Evolutionary conservation across 2,329 filamentous ascomycete species (phyloP).

Genomic region (Fusarium zealandicum): DNA sequence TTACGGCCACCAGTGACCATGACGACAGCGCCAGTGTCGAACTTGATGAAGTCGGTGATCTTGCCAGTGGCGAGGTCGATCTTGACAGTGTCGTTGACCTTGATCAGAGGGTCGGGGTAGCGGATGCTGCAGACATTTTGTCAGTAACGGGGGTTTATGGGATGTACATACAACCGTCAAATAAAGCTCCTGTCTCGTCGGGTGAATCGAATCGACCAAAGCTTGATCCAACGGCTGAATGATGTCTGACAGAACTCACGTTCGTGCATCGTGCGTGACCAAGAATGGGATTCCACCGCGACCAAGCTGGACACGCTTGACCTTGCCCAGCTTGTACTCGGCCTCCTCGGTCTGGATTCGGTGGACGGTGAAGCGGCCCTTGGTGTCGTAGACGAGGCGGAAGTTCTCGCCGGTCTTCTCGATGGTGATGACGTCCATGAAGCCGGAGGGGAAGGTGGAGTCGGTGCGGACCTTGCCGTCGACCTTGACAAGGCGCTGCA

Average conservation of each 20-base stretch:
- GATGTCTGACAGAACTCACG: conserved; percentile 98
- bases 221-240: conserved; percentile 99
- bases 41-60: conserved; percentile 97
- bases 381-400: conserved; percentile 99
- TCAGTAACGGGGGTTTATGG: conserved; percentile 50
- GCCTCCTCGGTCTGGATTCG: conserved; percentile 98
- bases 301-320: conserved; percentile 99
- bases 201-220: conserved; percentile 74
- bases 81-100: conserved; percentile 99
- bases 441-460: conserved; percentile 94
- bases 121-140: conserved; percentile 75
- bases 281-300: conserved; percentile 99
- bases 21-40: conserved; percentile 96
- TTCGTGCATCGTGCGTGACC: conserved; percentile 99
- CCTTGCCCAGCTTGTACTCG: conserved; percentile 99
- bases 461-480: conserved; percentile 99
- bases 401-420: conserved; percentile 99
- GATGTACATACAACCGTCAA: conserved; percentile 63
- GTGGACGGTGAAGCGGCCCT: conserved; percentile 99
- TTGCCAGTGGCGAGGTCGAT: conserved; percentile 96
- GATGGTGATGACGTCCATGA: conserved; percentile 99
- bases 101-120: conserved; percentile 97
- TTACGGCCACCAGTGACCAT: conserved; percentile 99
- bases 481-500: conserved; percentile 99
- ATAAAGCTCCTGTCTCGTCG: conserved; percentile 48